Conservation (phyloP, 1,284 basidiomycete genomes). For the Ustilago vetiveriae region DNA sequence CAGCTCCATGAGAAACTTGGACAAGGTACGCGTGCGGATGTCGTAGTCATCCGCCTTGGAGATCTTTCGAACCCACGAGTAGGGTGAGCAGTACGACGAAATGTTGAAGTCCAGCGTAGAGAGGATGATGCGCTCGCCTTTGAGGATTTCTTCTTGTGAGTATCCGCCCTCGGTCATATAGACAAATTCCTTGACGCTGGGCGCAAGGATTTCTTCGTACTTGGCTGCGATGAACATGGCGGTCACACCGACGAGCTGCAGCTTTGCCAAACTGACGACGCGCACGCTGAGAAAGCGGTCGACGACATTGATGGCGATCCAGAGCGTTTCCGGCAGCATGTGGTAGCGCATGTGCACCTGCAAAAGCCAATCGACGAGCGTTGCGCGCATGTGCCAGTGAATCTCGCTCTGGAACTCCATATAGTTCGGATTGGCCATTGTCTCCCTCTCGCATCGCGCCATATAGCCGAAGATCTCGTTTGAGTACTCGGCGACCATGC, state of each 20-base stretch:
- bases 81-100: slow-evolving; percentile 97
- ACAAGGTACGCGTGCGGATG: slow-evolving; percentile 91
- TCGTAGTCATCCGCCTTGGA: slow-evolving; percentile 98
- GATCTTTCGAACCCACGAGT: slow-evolving; percentile 96
- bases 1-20: slow-evolving; percentile 95
- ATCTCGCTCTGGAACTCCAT: slow-evolving; percentile 95
- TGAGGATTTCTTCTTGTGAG: slow-evolving; percentile 84
- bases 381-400: slow-evolving; percentile 75
- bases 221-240: slow-evolving; percentile 76
- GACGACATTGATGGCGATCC: slow-evolving; percentile 76
- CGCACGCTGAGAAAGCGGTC: slow-evolving; percentile 75
- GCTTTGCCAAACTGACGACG: slow-evolving; percentile 74
- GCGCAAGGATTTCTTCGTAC: slow-evolving; percentile 69
- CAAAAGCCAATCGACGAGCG: slow-evolving; percentile 71
- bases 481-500: slow-evolving; percentile 98
- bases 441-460: slow-evolving; percentile 75
- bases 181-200: slow-evolving; percentile 66
- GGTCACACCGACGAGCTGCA: slow-evolving; percentile 75
- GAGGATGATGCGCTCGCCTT: slow-evolving; percentile 92
- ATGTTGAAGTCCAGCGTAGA: slow-evolving; percentile 89
- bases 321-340: slow-evolving; percentile 76
- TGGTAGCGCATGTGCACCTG: slow-evolving; percentile 76
- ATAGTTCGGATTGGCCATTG: slow-evolving; percentile 93
- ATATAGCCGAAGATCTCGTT: slow-evolving; percentile 98
- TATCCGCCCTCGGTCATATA: slow-evolving; percentile 89